Evolutionary conservation across 495 filamentous ascomycete species (phyloP), one percentile per base, ranked within the genome.

Genomic region (Neurospora sp.): DNA sequence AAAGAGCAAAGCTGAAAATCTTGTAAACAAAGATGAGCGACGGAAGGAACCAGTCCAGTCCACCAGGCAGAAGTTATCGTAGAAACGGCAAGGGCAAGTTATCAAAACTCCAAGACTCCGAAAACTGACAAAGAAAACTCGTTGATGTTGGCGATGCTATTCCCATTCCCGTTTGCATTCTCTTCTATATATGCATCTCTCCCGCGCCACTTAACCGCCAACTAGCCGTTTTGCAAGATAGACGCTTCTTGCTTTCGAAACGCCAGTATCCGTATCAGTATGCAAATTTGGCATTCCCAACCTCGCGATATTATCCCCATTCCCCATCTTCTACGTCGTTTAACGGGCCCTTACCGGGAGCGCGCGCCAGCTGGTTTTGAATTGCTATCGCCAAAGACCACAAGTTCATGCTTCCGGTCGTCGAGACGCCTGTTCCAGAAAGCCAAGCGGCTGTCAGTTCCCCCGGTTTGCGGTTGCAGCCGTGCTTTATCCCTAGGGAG

Each of bases 401-500:
- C 14, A 31, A 31, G 27, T 27, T 65, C 53, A 35, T 65, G 53
- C 53, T 3, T 37, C 12, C 12, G 5, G 3, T 65, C 27, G 14
- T 65, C 27, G 53, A 35, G 53, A 35, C 27, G 27, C 53, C 22
- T 65, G 27, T 65, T 65, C 53, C 53, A 35, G 53, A 35, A 16
- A 35, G 53, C 53, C 53, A 65, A 65, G 53, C 53, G 53, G 53
- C 53, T 65, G 27, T 17, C 53, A 4, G 53, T 65, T 65, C 53
- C 27, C 53, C 53, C 31, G 27, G 27, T 65, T 65, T 65, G 53
- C 27, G 53, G 53, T 61, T 59, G 22, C 37, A 69, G 69, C 45
- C 70, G 75, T 74, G 70, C 73, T 71, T 76, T 73, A 59, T 65
- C 53, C 53, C 27, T 16, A 12, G 27, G 10, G 14, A 65, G 53